Conservation (phyloP, 306 rosid genomes). For the Glycine latifolia region DNA sequence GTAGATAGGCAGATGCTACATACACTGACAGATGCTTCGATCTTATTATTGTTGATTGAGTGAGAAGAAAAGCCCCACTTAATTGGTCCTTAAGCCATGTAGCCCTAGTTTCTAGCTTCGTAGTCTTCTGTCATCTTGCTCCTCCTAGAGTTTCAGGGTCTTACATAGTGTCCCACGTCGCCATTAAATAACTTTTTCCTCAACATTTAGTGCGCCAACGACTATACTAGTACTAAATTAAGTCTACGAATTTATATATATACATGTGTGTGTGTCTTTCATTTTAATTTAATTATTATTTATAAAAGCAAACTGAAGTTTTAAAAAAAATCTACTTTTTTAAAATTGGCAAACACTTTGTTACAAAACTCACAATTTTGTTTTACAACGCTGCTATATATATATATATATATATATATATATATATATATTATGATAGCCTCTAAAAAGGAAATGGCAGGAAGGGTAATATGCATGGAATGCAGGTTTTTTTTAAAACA, state of each 20-base stretch:
- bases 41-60: conserved; percentile 43
- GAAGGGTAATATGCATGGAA: background rate
- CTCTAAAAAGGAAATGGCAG: no score
- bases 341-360: background rate
- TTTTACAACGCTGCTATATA: background rate
- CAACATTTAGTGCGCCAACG: conserved; percentile 34
- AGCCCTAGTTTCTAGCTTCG: conserved; percentile 17
- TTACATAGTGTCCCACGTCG: conserved; percentile 49
- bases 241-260: background rate
- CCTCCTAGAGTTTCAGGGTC: conserved; percentile 43
- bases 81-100: background rate
- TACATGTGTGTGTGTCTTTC: no score
- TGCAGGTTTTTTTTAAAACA: background rate
- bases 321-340: background rate
- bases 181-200: conserved; percentile 35
- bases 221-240: background rate
- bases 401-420: background rate
- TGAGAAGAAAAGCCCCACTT: conserved; percentile 38
- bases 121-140: conserved; percentile 46
- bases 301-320: background rate
- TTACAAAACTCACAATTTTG: background rate
- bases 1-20: conserved; percentile 44
- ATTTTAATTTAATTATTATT: background rate
- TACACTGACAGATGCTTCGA: no score
- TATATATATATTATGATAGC: background rate